Conservation (phyloP, 2,329 filamentous ascomycete genomes). For the Basipetospora chlamydospora region DNA sequence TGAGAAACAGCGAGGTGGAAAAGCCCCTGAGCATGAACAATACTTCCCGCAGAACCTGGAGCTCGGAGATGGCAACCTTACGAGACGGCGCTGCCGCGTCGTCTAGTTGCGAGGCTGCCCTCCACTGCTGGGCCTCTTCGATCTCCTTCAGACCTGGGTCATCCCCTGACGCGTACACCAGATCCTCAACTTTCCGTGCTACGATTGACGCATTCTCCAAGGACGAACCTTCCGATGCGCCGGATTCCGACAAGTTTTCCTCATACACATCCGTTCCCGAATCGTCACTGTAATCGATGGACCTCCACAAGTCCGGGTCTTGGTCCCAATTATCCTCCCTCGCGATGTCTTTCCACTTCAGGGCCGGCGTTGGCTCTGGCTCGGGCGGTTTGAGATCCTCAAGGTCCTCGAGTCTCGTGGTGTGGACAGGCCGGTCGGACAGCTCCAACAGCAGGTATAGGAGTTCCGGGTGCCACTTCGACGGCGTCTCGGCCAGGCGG, state of each 20-base stretch:
- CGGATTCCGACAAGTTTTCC: slow-evolving; percentile 17
- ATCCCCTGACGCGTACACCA: slow-evolving; percentile 21
- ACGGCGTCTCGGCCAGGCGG: slow-evolving; percentile 36
- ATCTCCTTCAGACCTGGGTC: slow-evolving; percentile 17
- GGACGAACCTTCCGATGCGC: slow-evolving; percentile 19
- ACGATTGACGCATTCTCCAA: background rate
- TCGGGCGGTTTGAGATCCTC: slow-evolving; percentile 33
- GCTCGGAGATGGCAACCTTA: slow-evolving; percentile 46
- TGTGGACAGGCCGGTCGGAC: slow-evolving; percentile 63
- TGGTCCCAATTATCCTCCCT: slow-evolving; percentile 58
- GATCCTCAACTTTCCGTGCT: slow-evolving; percentile 13
- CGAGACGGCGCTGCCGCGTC: slow-evolving; percentile 18
- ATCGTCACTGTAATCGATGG: slow-evolving; percentile 50
- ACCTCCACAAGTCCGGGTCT: slow-evolving; percentile 55
- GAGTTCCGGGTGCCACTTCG: slow-evolving; percentile 64
- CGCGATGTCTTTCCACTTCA: slow-evolving; percentile 72
- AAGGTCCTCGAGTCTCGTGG: slow-evolving; percentile 52
- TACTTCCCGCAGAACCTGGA: slow-evolving; percentile 59
- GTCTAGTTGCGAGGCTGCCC: slow-evolving; percentile 17
- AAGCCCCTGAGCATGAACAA: slow-evolving; percentile 77
- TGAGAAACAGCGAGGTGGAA: slow-evolving; percentile 55
- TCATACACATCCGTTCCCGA: slow-evolving; percentile 11
- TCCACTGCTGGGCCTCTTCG: slow-evolving; percentile 21
- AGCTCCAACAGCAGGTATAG: slow-evolving; percentile 67
- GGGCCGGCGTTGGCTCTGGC: slow-evolving; percentile 25